phyloP scores from a whole-genome alignment of 2,329 filamentous ascomycete genomes.

The Alternaria brassicae region DNA sequence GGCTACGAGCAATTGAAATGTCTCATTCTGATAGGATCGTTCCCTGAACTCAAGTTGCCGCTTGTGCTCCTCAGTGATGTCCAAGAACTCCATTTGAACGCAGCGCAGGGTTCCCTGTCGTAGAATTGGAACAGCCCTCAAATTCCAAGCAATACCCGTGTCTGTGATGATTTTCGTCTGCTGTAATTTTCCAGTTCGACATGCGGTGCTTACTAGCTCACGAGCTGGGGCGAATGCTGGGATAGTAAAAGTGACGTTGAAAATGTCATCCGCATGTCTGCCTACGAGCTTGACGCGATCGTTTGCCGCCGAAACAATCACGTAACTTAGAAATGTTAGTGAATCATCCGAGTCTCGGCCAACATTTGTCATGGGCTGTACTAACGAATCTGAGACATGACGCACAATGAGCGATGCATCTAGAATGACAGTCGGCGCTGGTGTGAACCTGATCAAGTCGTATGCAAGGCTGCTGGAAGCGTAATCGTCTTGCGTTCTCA shows the following conservation, averaged over 20 bases:
- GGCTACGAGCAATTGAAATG: conserved; percentile 67
- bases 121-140: conserved; percentile 55
- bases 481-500: conserved; percentile 12
- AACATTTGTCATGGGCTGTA: background rate
- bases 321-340: conserved; percentile 32
- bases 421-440: conserved; percentile 43
- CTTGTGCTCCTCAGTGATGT: conserved; percentile 45
- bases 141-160: conserved; percentile 38
- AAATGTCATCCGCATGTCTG: conserved; percentile 51
- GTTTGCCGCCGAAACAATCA: conserved; percentile 41
- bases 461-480: conserved; percentile 16
- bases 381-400: conserved; percentile 53
- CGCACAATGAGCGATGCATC: conserved; percentile 62
- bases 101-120: conserved; percentile 51
- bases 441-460: conserved; percentile 52
- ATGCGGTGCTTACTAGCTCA: conserved; percentile 49
- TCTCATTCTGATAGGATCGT: conserved; percentile 57
- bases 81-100: conserved; percentile 53
- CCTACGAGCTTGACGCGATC: conserved; percentile 48
- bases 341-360: background rate
- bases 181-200: conserved; percentile 46
- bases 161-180: conserved; percentile 43
- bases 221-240: conserved; percentile 48
- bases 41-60: conserved; percentile 53
- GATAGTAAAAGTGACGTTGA: conserved; percentile 43